Evolutionary conservation across 306 rosid genomes (phyloP).

Genomic region (Vigna reflexopilosa): DNA sequence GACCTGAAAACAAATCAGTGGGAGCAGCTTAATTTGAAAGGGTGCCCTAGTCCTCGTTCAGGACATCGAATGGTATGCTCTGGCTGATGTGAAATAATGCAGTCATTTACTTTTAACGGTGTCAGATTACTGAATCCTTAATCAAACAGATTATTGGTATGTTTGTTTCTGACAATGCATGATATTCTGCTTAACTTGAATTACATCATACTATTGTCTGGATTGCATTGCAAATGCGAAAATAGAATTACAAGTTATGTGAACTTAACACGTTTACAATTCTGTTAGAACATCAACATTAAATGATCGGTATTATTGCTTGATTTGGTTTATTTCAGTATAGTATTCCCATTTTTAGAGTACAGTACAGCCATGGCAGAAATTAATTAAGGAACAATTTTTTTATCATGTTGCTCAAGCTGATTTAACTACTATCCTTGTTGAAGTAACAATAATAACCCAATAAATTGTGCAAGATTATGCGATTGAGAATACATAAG

Average conservation of each 20-base stretch:
- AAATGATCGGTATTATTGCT: constrained; percentile 6
- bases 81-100: constrained; percentile 33
- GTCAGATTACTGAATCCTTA: constrained; percentile 5
- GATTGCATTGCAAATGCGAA: constrained; percentile 33
- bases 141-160: constrained; percentile 12
- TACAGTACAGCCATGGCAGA: constrained; percentile 7
- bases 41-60: constrained; percentile 95
- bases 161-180: constrained; percentile 32
- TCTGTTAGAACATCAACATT: constrained; percentile 17
- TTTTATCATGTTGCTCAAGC: background rate
- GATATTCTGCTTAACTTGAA: background rate
- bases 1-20: constrained; percentile 97
- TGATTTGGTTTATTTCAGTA: constrained; percentile 31
- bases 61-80: constrained; percentile 96
- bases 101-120: constrained; percentile 13
- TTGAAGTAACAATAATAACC: background rate
- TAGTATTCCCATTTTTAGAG: constrained; percentile 9
- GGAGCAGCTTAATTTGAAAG: constrained; percentile 93
- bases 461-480: background rate
- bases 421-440: constrained; percentile 7
- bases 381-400: background rate
- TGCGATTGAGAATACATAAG: background rate
- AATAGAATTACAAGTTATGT: constrained; percentile 14
- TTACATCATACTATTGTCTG: background rate
- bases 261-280: background rate